phyloP scores from a whole-genome alignment of 2,329 filamentous ascomycete genomes.

The Teratosphaeria destructans region DNA sequence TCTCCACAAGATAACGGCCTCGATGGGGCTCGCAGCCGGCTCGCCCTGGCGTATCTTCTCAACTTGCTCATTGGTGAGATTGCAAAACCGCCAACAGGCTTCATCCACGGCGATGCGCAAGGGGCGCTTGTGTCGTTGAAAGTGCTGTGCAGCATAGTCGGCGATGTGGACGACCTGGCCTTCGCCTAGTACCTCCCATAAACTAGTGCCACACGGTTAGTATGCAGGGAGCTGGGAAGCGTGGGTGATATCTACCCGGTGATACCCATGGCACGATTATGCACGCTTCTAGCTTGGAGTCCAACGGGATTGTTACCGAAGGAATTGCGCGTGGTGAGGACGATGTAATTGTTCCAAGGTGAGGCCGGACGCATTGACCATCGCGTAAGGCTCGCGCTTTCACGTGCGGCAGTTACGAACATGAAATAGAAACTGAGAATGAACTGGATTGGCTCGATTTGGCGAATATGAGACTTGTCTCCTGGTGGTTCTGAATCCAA shows the following conservation, averaged over 20 bases:
- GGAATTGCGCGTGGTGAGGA: neutral
- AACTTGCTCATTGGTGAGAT: conserved; percentile 26
- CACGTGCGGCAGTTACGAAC: neutral
- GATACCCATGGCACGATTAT: conserved; percentile 2
- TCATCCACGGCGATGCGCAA: conserved; percentile 35
- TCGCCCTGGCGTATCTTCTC: conserved; percentile 26
- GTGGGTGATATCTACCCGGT: neutral
- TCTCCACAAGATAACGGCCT: conserved; percentile 32
- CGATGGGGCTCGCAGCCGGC: conserved; percentile 30
- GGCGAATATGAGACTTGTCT: neutral
- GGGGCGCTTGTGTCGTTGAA: conserved; percentile 24
- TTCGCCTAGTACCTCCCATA: conserved; percentile 31
- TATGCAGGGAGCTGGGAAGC: neutral
- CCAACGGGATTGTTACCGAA: neutral
- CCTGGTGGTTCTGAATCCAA: neutral
- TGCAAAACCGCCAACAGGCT: conserved; percentile 35
- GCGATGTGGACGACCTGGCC: conserved; percentile 27
- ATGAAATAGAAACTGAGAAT: neutral
- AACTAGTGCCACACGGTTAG: conserved; percentile 2
- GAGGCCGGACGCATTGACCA: neutral
- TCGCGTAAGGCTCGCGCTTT: neutral
- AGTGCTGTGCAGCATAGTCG: conserved; percentile 29
- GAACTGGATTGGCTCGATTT: neutral
- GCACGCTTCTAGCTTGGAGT: neutral
- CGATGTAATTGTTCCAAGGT: neutral